phyloP scores from a whole-genome alignment of 176 grass and related monocot species.

The Avena insularis region DNA sequence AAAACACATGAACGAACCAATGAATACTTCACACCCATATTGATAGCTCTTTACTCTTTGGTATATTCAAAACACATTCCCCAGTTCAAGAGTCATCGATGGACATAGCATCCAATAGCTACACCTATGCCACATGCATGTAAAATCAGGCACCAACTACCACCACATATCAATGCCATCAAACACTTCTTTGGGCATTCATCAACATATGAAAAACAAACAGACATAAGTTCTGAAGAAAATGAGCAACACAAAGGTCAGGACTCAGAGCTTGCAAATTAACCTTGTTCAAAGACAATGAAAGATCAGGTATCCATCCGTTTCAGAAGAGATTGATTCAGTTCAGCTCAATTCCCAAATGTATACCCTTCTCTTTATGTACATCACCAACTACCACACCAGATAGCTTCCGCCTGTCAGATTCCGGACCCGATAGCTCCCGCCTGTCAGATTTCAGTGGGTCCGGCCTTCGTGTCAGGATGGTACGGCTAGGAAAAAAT shows the following conservation, averaged over 20 bases:
- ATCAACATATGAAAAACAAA: background rate
- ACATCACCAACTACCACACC: conserved; percentile 53
- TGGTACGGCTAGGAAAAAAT: too few species aligned
- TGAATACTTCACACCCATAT: background rate
- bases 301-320: conserved; percentile 45
- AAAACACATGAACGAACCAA: background rate
- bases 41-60: background rate
- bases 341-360: conserved; percentile 36
- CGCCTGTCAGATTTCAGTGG: too few species aligned
- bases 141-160: background rate
- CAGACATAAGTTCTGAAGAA: background rate
- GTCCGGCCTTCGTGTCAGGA: too few species aligned
- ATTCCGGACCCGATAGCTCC: too few species aligned
- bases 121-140: too few species aligned
- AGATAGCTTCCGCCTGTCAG: too few species aligned
- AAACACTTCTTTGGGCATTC: background rate
- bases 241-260: background rate
- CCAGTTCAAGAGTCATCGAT: background rate
- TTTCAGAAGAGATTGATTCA: background rate
- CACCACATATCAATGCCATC: background rate
- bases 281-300: background rate
- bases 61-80: background rate
- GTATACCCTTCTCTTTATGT: conserved; percentile 64
- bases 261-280: conserved; percentile 18
- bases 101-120: background rate